Evolutionary conservation across 495 filamentous ascomycete species (phyloP).

Genomic region (Penicillium ochrochloron): DNA sequence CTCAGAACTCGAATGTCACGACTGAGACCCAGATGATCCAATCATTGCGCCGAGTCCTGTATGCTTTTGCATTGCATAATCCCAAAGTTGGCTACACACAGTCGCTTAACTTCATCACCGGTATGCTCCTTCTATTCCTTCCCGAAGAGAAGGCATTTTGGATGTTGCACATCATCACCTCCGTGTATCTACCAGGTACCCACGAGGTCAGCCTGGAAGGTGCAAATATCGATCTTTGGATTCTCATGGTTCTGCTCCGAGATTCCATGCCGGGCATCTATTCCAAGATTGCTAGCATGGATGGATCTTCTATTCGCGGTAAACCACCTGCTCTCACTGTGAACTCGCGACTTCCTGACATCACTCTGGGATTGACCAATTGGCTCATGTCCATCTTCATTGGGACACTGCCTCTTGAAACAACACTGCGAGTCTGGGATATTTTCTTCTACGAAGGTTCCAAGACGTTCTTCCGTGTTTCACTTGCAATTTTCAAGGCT

Average conservation of each 20-base stretch:
- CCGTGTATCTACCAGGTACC: slow-evolving; percentile 85
- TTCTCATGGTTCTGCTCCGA: slow-evolving; percentile 83
- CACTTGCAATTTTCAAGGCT: slow-evolving; percentile 89
- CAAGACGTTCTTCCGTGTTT: slow-evolving; percentile 92
- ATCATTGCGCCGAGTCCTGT: slow-evolving; percentile 81
- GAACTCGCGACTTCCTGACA: slow-evolving; percentile 74
- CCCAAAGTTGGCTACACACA: slow-evolving; percentile 95
- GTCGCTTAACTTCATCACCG: slow-evolving; percentile 96
- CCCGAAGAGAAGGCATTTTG: slow-evolving; percentile 91
- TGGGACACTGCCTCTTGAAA: slow-evolving; percentile 88
- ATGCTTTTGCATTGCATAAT: slow-evolving; percentile 87
- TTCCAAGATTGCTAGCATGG: slow-evolving; percentile 82
- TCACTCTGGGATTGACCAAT: slow-evolving; percentile 90
- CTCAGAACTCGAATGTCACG: slow-evolving; percentile 38
- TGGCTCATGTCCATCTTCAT: slow-evolving; percentile 99
- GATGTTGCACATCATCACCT: slow-evolving; percentile 91
- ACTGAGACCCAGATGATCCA: slow-evolving; percentile 77
- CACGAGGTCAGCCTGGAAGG: slow-evolving; percentile 92
- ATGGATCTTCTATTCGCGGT: slow-evolving; percentile 50
- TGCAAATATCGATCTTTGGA: slow-evolving; percentile 92
- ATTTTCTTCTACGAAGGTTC: slow-evolving; percentile 94
- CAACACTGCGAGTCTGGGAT: slow-evolving; percentile 92
- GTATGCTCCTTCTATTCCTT: slow-evolving; percentile 90
- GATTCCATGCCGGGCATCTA: slow-evolving; percentile 87
- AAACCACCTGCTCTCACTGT: slow-evolving; percentile 51